Evolutionary conservation across 768 basidiomycete genomes (phyloP).

Genomic region (Lentinula boryana): DNA sequence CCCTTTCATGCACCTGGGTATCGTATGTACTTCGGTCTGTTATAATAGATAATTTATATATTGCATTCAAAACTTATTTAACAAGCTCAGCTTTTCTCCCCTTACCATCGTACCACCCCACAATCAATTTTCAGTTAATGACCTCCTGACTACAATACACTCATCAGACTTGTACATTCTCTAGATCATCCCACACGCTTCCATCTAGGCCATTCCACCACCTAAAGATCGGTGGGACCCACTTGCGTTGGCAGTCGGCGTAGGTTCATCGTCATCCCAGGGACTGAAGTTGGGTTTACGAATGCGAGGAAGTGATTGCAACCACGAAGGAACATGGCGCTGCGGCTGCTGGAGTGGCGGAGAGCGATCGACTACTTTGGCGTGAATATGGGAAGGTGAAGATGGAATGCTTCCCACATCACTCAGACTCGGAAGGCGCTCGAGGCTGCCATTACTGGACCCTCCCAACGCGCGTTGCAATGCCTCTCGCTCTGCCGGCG

Average conservation of each 20-base stretch:
- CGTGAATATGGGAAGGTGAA: slow-evolving; percentile 54
- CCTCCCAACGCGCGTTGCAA: slow-evolving; percentile 75
- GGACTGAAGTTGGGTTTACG: slow-evolving; percentile 75
- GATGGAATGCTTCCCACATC: slow-evolving; percentile 69
- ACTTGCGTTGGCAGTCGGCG: not conserved
- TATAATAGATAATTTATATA: not conserved
- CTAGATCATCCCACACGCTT: not conserved
- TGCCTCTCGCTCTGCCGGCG: slow-evolving; percentile 81
- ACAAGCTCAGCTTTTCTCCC: not conserved
- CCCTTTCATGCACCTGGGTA: not conserved
- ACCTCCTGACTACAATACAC: not conserved
- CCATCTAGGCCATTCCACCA: not conserved
- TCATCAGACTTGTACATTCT: not conserved
- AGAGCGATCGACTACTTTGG: slow-evolving; percentile 20
- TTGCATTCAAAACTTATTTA: not conserved
- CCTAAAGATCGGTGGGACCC: not conserved
- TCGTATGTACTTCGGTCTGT: not conserved
- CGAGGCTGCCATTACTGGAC: slow-evolving; percentile 64
- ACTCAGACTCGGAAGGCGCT: slow-evolving; percentile 72
- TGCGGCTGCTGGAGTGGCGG: slow-evolving; percentile 1
- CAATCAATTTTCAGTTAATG: not conserved
- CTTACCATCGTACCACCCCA: not conserved
- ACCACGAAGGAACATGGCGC: slow-evolving; percentile 54
- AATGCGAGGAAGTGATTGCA: slow-evolving; percentile 58
- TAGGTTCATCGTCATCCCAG: slow-evolving; percentile 69